Evolutionary conservation across 495 filamentous ascomycete species (phyloP).

Genomic region (Penicillium steckii): DNA sequence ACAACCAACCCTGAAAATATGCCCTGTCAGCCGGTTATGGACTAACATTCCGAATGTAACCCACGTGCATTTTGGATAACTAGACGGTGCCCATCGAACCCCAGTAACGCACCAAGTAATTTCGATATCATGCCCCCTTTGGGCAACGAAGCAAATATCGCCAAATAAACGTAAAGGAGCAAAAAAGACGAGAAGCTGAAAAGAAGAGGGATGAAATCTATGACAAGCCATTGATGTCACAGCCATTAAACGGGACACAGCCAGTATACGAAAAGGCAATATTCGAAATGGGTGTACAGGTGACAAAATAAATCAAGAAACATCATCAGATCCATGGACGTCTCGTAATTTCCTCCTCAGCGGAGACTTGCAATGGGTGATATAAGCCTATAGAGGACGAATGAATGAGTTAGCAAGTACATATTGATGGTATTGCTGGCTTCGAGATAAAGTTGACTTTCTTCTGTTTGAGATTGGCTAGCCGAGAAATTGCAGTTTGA

Average conservation of each 20-base stretch:
- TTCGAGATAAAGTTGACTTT: slow-evolving; percentile 62
- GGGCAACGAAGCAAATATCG: not conserved
- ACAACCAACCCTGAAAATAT: slow-evolving; percentile 2
- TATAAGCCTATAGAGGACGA: not conserved
- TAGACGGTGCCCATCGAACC: too few species aligned
- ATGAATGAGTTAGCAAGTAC: slow-evolving; percentile 42
- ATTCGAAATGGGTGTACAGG: too few species aligned
- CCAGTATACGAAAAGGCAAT: too few species aligned
- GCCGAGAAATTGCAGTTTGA: slow-evolving; percentile 37
- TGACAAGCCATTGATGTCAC: too few species aligned
- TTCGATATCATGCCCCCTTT: not conserved
- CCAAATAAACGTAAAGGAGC: too few species aligned
- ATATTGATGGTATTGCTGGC: slow-evolving; percentile 62
- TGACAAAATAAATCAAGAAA: too few species aligned
- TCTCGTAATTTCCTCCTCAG: too few species aligned
- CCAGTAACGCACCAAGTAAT: too few species aligned
- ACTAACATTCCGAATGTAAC: slow-evolving; percentile 29
- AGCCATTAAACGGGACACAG: too few species aligned
- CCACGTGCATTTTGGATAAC: not conserved
- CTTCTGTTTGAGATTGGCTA: slow-evolving; percentile 65
- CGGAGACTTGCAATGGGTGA: not conserved
- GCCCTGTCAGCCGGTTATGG: slow-evolving; percentile 7
- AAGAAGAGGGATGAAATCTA: too few species aligned
- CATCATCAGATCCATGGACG: too few species aligned
- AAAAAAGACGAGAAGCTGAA: too few species aligned